Evolutionary conservation across 2,329 filamentous ascomycete genomes (phyloP).

Genomic region (Colletotrichum gigasporum): DNA sequence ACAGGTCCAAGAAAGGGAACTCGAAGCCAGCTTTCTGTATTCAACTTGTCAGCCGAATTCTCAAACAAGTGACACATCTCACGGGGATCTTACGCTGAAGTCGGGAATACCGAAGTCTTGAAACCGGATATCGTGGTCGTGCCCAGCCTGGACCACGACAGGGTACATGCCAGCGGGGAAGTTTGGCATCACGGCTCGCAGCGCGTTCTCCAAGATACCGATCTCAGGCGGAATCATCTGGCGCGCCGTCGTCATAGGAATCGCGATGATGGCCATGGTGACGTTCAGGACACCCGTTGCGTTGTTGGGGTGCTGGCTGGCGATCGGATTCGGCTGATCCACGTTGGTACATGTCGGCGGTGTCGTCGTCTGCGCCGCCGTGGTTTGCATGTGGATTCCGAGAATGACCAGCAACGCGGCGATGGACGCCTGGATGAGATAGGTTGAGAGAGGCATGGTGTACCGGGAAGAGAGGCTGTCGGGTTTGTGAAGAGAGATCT

Average conservation of each 20-base stretch:
- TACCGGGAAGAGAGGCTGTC: slow-evolving; percentile 11
- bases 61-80: slow-evolving; percentile 28
- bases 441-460: slow-evolving; percentile 23
- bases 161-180: slow-evolving; percentile 64
- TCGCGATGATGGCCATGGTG: slow-evolving; percentile 61
- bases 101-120: slow-evolving; percentile 51
- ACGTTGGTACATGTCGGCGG: slow-evolving; percentile 15
- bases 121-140: slow-evolving; percentile 61
- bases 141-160: slow-evolving; percentile 57
- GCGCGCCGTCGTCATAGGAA: slow-evolving; percentile 55
- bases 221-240: slow-evolving; percentile 58
- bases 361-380: slow-evolving; percentile 2
- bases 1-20: slow-evolving; percentile 65
- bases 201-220: slow-evolving; percentile 59
- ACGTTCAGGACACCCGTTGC: slow-evolving; percentile 64
- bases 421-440: slow-evolving; percentile 26
- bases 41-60: not conserved
- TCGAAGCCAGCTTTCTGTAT: slow-evolving; percentile 59
- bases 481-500: not conserved
- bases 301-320: slow-evolving; percentile 53
- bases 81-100: slow-evolving; percentile 52
- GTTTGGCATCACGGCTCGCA: slow-evolving; percentile 54
- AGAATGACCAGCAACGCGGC: slow-evolving; percentile 22
- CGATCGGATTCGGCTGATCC: slow-evolving; percentile 54
- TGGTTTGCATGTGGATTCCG: slow-evolving; percentile 18